Base-by-base conservation (phyloP, 202 grass and related monocot genomes). In the Setaria italica region DNA sequence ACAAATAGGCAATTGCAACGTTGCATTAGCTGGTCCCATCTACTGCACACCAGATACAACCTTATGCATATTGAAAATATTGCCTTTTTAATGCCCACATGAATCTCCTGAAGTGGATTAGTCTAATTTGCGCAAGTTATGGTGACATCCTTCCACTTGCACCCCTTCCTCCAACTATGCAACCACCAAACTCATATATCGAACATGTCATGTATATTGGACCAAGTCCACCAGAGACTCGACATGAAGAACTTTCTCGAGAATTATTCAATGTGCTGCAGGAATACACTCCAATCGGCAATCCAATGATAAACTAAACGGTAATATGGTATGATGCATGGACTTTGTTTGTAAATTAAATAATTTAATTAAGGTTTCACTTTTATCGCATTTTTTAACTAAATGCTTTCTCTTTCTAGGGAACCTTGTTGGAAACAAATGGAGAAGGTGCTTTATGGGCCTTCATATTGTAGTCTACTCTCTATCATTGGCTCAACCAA, bases 81-180 rank as follows among this genome's bases (percentile, higher is more conserved):
- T 15, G 15, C 2, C 30, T 20, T 19, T n/a, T 55, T 11, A 35
- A 37, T 37, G 30, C 49, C 9, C 49, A 74, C 1, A 2, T 55
- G 29, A 11, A 32, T 35, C 71, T 74, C 17, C 15, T 73, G 29
- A 53, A 16, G 47, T 2, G 29, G 11, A 14, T 53, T 15, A 32
- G 47, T 13, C 48, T 50, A 4, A 74, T 54, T 0, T 53, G 7
- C 3, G 7, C 7, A 74, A 37, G 15, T 17, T 74, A 20, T 20
- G 49, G 72, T 74, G 72, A 74, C 9, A 74, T 74, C 32, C 72
- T 54, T 55, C 32, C 72, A 37, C 72, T 74, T 19, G 16, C 49
- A 35, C 7, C 14, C 8, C 10, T 16, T 19, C 0, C 29, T 74
- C 48, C 72, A 74, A 74, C 30, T 0, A 73, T 49, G 7, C 15